A percentile compares a stretch with the other conserved stretches of the same genome.
Evolutionary conservation across 83 land plant species (phyloP).

Genomic region (Thuja plicata): DNA sequence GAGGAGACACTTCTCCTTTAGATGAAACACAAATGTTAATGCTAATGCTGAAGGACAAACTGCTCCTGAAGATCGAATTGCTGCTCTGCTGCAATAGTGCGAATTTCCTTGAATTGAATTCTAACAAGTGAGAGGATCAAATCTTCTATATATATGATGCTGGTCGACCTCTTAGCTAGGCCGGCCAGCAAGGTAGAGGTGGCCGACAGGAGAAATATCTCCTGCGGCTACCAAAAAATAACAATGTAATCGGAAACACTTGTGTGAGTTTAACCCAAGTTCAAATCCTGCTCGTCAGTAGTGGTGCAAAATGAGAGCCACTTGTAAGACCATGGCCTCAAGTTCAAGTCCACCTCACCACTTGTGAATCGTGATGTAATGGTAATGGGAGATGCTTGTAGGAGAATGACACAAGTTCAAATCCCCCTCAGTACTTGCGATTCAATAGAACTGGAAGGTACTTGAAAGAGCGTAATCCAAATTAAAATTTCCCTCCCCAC

Average conservation of each 20-base stretch:
- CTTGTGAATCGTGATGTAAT: neutral
- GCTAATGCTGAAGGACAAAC: too few relatives aligned
- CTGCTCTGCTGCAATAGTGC: too few relatives aligned
- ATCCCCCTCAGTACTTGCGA: neutral
- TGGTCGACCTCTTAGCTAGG: too few relatives aligned
- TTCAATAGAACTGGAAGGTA: neutral
- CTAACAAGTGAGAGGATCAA: too few relatives aligned
- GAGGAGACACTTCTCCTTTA: too few relatives aligned
- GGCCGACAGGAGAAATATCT: too few relatives aligned
- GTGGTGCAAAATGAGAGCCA: neutral
- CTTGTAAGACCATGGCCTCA: neutral
- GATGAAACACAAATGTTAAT: too few relatives aligned
- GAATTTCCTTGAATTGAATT: too few relatives aligned
- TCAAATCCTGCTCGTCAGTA: neutral
- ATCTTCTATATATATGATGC: too few relatives aligned
- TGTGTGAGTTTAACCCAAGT: neutral
- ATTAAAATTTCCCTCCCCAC: neutral
- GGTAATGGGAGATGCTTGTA: neutral
- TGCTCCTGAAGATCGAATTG: too few relatives aligned
- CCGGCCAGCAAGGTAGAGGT: too few relatives aligned
- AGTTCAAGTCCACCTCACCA: neutral
- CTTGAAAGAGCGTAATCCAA: neutral
- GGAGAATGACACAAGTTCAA: neutral
- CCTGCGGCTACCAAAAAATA: too few relatives aligned
- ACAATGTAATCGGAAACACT: neutral